phyloP scores from a whole-genome alignment of 129 eudicot genomes.

The Pittosporum tobira region DNA sequence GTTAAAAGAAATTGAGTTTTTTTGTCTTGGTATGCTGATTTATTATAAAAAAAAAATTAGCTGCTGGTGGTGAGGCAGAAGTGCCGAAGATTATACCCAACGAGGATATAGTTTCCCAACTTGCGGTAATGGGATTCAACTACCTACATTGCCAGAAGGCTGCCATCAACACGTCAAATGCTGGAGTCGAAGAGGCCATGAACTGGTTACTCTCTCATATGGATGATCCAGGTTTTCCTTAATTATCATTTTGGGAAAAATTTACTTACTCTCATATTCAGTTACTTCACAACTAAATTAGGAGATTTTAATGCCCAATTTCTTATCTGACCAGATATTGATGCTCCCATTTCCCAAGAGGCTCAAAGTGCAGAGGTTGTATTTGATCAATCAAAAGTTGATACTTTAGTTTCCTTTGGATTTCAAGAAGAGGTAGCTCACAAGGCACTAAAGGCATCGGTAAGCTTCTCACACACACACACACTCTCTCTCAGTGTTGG shows the following conservation, averaged over 20 bases:
- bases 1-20: background rate
- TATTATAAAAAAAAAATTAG: slow-evolving; percentile 21
- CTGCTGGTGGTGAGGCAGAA: slow-evolving; percentile 33
- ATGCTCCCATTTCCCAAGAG: slow-evolving; percentile 62
- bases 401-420: slow-evolving; percentile 68
- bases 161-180: slow-evolving; percentile 69
- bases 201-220: slow-evolving; percentile 89
- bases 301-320: background rate
- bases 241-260: background rate
- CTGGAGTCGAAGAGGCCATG: slow-evolving; percentile 91
- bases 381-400: slow-evolving; percentile 67
- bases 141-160: slow-evolving; percentile 81
- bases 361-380: slow-evolving; percentile 23
- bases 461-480: slow-evolving; percentile 20
- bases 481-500: too few relatives aligned
- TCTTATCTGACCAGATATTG: slow-evolving; percentile 48
- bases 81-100: slow-evolving; percentile 34
- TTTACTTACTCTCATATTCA: background rate
- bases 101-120: slow-evolving; percentile 77
- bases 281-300: background rate
- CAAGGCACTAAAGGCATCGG: slow-evolving; percentile 81
- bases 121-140: slow-evolving; percentile 75
- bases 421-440: slow-evolving; percentile 73
- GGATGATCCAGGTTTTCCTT: slow-evolving; percentile 70
- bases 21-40: background rate